Conservation (phyloP, 495 filamentous ascomycete genomes). For the Neurospora sublineolata region DNA sequence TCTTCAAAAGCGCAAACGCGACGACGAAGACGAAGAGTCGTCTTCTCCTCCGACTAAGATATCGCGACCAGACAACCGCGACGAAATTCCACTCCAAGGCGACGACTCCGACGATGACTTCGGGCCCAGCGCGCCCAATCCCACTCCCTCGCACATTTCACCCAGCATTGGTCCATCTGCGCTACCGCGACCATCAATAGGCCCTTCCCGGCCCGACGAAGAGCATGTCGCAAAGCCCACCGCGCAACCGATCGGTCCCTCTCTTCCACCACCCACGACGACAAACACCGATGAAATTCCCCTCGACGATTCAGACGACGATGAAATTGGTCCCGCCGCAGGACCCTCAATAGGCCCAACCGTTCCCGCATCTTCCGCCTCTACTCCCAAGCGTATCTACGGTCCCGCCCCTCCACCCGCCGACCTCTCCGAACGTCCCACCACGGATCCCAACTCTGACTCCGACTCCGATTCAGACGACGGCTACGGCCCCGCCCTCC, state of each 20-base stretch:
- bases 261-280: slow-evolving; percentile 10
- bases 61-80: slow-evolving; percentile 21
- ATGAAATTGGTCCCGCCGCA: slow-evolving; percentile 8
- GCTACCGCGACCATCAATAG: slow-evolving; percentile 8
- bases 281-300: slow-evolving; percentile 22
- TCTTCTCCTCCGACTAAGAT: slow-evolving; percentile 28
- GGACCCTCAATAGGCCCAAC: slow-evolving; percentile 12
- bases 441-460: slow-evolving; percentile 25
- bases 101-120: slow-evolving; percentile 25
- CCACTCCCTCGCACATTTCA: not conserved
- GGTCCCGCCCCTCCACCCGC: slow-evolving; percentile 36
- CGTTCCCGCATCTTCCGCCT: not conserved
- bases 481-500: slow-evolving; percentile 71
- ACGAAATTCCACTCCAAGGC: slow-evolving; percentile 26
- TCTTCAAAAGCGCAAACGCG: slow-evolving; percentile 42
- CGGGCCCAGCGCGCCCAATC: slow-evolving; percentile 20
- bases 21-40: slow-evolving; percentile 27
- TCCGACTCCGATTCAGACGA: slow-evolving; percentile 15
- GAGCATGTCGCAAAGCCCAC: not conserved
- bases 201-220: not conserved
- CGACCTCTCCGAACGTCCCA: slow-evolving; percentile 27
- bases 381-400: slow-evolving; percentile 24
- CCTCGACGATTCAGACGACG: slow-evolving; percentile 15
- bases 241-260: slow-evolving; percentile 14
- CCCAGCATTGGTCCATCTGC: not conserved